Percentiles rank a stretch among this genome's conserved stretches.
These are phyloP conservation scores for Monosporascus cannonballus DNA, from an alignment of 2,329 filamentous ascomycete genomes.

Conservation along the genomic window DNA sequence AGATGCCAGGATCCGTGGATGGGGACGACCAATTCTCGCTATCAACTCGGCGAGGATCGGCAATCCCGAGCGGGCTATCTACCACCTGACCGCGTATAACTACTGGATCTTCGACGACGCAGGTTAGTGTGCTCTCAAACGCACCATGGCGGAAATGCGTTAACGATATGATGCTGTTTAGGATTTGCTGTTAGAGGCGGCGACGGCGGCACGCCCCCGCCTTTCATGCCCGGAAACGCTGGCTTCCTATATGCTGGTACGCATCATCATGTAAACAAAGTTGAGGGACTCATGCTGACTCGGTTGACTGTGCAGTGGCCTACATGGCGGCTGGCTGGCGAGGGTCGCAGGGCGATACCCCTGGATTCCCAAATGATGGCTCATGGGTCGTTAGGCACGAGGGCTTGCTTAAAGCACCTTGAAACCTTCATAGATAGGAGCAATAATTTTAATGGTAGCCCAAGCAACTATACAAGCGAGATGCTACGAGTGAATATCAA, in stretches of 20 bases:
- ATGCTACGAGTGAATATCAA: background rate
- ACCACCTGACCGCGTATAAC: conserved; percentile 34
- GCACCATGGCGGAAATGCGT: background rate
- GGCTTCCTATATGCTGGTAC: conserved; percentile 28
- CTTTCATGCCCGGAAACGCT: conserved; percentile 33
- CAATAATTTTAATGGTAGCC: background rate
- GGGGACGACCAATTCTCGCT: conserved; percentile 40
- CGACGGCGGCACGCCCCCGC: conserved; percentile 23
- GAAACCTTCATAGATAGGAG: background rate
- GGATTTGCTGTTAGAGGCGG: conserved; percentile 24
- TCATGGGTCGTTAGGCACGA: conserved; percentile 30
- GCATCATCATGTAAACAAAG: background rate
- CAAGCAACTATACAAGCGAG: background rate
- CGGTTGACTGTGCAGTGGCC: conserved; percentile 19
- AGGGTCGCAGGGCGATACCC: conserved; percentile 22
- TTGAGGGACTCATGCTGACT: background rate
- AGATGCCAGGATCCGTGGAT: conserved; percentile 36
- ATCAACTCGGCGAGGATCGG: conserved; percentile 39
- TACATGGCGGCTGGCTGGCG: conserved; percentile 30
- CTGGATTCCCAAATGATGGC: conserved; percentile 30
- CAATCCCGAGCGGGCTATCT: conserved; percentile 34
- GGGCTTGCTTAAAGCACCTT: conserved; percentile 28
- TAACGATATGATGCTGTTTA: background rate
- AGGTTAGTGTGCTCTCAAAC: conserved; percentile 11
- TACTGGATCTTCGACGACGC: conserved; percentile 37